Percentiles rank a stretch among this genome's conserved stretches.
These are phyloP conservation scores for Penicillium capsulatum DNA, from an alignment of 2,329 filamentous ascomycete species.

Conservation along the genomic window DNA sequence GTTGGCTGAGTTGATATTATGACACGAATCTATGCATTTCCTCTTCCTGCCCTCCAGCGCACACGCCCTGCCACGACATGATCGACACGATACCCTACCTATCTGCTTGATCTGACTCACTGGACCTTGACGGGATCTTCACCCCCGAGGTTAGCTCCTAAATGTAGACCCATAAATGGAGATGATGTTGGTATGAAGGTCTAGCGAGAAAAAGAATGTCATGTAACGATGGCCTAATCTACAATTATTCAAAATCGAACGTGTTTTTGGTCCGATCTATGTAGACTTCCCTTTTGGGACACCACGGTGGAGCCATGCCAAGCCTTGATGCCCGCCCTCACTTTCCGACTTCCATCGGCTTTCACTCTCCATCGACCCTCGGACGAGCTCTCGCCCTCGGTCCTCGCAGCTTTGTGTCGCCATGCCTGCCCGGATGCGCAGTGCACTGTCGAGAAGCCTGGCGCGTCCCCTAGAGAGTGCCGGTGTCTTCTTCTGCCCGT, in stretches of 20 bases:
- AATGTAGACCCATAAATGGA: slow-evolving; percentile 9
- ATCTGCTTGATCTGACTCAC: slow-evolving; percentile 21
- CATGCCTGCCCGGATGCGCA: slow-evolving; percentile 41
- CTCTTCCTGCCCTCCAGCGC: slow-evolving; percentile 22
- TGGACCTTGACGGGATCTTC: slow-evolving; percentile 12
- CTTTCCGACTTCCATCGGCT: slow-evolving; percentile 13
- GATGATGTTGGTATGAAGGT: slow-evolving; percentile 5
- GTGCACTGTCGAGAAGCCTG: slow-evolving; percentile 35
- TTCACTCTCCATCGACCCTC: slow-evolving; percentile 8
- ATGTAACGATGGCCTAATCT: slow-evolving; percentile 16
- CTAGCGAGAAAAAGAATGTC: slow-evolving; percentile 15
- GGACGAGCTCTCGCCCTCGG: slow-evolving; percentile 3
- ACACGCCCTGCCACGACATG: slow-evolving; percentile 21
- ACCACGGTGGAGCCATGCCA: slow-evolving; percentile 15
- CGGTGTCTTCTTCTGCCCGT: slow-evolving; percentile 38
- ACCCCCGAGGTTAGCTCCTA: too few species aligned
- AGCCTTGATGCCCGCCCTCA: slow-evolving; percentile 19
- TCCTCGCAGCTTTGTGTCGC: slow-evolving; percentile 7
- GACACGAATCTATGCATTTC: slow-evolving; percentile 26
- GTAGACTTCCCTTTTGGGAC: too few species aligned
- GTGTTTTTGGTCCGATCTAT: not conserved
- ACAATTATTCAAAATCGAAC: not conserved
- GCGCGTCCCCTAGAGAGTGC: slow-evolving; percentile 24
- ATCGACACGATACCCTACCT: slow-evolving; percentile 27
- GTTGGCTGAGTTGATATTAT: slow-evolving; percentile 21